Evolutionary conservation across 441 rosid genomes (phyloP).

Genomic region (Aquilaria agallochum): DNA sequence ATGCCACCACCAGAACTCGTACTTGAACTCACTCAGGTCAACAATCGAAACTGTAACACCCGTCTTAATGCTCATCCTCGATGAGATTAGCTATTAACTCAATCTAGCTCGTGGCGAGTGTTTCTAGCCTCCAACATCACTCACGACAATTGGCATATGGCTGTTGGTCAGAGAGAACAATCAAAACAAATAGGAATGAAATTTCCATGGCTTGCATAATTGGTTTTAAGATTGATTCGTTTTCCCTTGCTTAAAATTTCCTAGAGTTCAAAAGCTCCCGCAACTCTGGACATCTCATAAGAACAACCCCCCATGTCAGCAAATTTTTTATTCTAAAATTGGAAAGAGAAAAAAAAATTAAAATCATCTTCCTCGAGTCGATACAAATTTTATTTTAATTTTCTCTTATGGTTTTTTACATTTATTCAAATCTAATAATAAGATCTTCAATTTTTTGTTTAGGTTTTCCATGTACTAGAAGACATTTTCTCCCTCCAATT

Average conservation of each 20-base stretch:
- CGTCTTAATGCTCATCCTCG: slow-evolving; percentile 48
- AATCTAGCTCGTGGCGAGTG: slow-evolving; percentile 60
- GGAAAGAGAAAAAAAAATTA: too few species aligned
- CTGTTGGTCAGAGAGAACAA: slow-evolving; percentile 54
- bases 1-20: too few species aligned
- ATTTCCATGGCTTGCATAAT: slow-evolving; percentile 73
- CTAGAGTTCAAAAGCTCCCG: slow-evolving; percentile 41
- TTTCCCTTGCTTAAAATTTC: slow-evolving; percentile 59
- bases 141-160: slow-evolving; percentile 62
- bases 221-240: slow-evolving; percentile 63
- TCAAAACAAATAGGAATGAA: slow-evolving; percentile 62
- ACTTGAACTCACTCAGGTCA: slow-evolving; percentile 19
- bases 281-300: slow-evolving; percentile 59
- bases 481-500: too few species aligned
- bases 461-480: too few species aligned
- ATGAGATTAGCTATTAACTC: slow-evolving; percentile 48
- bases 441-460: too few species aligned
- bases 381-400: too few species aligned
- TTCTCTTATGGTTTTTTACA: too few species aligned
- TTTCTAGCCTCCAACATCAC: slow-evolving; percentile 73
- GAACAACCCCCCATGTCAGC: too few species aligned
- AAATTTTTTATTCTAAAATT: too few species aligned
- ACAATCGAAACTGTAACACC: slow-evolving; percentile 41
- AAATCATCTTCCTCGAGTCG: too few species aligned
- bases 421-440: too few species aligned